Base-by-base conservation (phyloP, 2,329 filamentous ascomycete species). In the Pleurostoma richardsiae region DNA sequence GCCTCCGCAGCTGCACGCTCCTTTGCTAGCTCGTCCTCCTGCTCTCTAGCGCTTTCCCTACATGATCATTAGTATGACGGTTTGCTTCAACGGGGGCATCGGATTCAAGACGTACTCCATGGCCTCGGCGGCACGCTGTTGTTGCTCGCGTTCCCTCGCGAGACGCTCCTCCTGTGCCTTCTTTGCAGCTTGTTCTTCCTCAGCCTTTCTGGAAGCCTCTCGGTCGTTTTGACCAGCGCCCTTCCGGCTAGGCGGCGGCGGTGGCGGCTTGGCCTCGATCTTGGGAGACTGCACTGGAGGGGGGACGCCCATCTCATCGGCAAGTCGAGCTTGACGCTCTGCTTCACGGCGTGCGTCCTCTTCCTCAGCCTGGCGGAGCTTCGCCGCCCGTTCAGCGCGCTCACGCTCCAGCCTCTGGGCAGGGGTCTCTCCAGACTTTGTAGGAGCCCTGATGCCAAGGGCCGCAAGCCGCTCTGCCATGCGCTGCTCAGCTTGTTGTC, bases 401-500 rank as follows among this genome's bases (percentile, higher is more conserved):
- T 99, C 94, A 29, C 94, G 87, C 62, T 97, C 94, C 49, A 87
- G 81, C 51, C 90, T 82, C 68, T 99, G 91, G 47, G 86, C 80
- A 31, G 90, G 72, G 30, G 83, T 88, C 69, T 99, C 94, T 3
- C 86, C 85, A 38, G 85, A 71, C 61, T 95, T 95, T 19, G 76
- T 75, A 5, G 88, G 86, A 30, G 90, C 83, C 65, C 90, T 95
- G 62, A 99, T 86, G 33, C 94, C 94, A 51, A 97, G 80, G 41
- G 92, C 92, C 50, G 94, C 94, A 59, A 99, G 80, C 50, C 94
- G 85, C 66, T 97, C 94, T 33, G 94, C 92, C 86, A 99, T 97
- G 49, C 92, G 88, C 62, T 92, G 89, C 65, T 97, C 91, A 6
- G 94, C 95, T 64, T 96, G 92, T 65, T 96, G 91, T 64, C 95